phyloP scores from a whole-genome alignment of 306 rosid species.

The Dryas alaskensis region DNA sequence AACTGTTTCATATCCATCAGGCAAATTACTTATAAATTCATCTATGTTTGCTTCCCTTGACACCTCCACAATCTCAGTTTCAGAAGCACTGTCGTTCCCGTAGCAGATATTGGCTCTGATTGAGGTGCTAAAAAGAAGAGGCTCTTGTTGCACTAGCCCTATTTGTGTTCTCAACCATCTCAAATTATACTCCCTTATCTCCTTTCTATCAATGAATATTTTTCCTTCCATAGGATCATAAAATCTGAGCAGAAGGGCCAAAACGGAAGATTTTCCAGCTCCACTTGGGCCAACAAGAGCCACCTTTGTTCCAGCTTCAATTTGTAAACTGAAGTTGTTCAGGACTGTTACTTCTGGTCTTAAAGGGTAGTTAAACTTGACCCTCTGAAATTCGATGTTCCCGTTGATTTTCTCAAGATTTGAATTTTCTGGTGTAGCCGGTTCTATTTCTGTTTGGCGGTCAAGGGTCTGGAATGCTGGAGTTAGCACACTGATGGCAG shows the following conservation, averaged over 20 bases:
- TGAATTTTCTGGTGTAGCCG: slow-evolving; percentile 52
- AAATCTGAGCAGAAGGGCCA: slow-evolving; percentile 73
- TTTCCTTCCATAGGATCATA: slow-evolving; percentile 66
- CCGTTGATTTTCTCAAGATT: slow-evolving; percentile 50
- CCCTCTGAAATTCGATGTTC: slow-evolving; percentile 52
- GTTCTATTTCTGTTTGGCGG: slow-evolving; percentile 62
- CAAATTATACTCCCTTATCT: slow-evolving; percentile 61
- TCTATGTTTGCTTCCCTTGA: slow-evolving; percentile 72
- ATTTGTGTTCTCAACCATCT: slow-evolving; percentile 73
- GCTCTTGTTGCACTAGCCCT: slow-evolving; percentile 89
- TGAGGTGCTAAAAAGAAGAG: slow-evolving; percentile 74
- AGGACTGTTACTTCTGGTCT: slow-evolving; percentile 67
- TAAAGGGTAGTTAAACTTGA: slow-evolving; percentile 61
- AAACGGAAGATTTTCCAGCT: slow-evolving; percentile 75
- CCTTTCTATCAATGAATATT: slow-evolving; percentile 63
- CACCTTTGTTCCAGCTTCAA: slow-evolving; percentile 63
- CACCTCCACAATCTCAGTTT: slow-evolving; percentile 65
- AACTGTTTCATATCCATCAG: slow-evolving; percentile 67
- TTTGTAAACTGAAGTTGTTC: slow-evolving; percentile 61
- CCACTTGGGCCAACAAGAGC: slow-evolving; percentile 90
- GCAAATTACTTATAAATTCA: slow-evolving; percentile 68
- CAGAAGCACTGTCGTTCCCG: slow-evolving; percentile 58
- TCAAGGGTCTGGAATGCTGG: slow-evolving; percentile 84
- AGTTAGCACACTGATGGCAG: slow-evolving; percentile 69
- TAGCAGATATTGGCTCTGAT: slow-evolving; percentile 73